Evolutionary conservation across 2,329 filamentous ascomycete genomes (phyloP).

Genomic region (Pseudopithomyces maydicus): DNA sequence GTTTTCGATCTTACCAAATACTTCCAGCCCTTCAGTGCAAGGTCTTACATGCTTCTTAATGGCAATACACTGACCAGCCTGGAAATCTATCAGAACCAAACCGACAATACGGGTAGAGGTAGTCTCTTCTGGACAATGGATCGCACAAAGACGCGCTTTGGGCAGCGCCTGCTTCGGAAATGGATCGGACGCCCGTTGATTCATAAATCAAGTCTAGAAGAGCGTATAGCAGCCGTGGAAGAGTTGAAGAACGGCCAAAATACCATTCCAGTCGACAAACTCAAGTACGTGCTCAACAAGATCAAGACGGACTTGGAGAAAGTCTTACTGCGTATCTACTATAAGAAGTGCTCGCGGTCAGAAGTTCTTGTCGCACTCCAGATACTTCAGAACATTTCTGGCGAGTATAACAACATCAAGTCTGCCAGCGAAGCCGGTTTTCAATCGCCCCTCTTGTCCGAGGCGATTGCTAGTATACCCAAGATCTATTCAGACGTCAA

Average conservation of each 20-base stretch:
- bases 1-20: slow-evolving; percentile 97
- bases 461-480: slow-evolving; percentile 76
- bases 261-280: slow-evolving; percentile 70
- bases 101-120: slow-evolving; percentile 81
- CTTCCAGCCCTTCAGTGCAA: slow-evolving; percentile 92
- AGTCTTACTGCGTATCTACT: slow-evolving; percentile 93
- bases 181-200: slow-evolving; percentile 94
- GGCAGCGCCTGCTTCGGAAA: slow-evolving; percentile 84
- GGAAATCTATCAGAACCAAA: slow-evolving; percentile 94
- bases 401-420: slow-evolving; percentile 73
- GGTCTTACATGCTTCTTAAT: slow-evolving; percentile 94
- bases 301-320: slow-evolving; percentile 87
- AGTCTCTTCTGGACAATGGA: slow-evolving; percentile 96
- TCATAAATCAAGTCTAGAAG: slow-evolving; percentile 74
- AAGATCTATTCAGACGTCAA: slow-evolving; percentile 75
- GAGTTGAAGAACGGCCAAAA: slow-evolving; percentile 76
- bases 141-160: slow-evolving; percentile 88
- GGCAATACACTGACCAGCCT: slow-evolving; percentile 93
- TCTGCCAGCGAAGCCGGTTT: slow-evolving; percentile 73
- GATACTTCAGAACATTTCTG: slow-evolving; percentile 79
- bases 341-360: slow-evolving; percentile 89
- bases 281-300: slow-evolving; percentile 72
- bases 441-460: slow-evolving; percentile 68
- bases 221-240: slow-evolving; percentile 81
- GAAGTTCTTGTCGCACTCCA: slow-evolving; percentile 87